Conservation (phyloP, 192 early-diverging fungal genomes). For the Coemansia sp. region DNA sequence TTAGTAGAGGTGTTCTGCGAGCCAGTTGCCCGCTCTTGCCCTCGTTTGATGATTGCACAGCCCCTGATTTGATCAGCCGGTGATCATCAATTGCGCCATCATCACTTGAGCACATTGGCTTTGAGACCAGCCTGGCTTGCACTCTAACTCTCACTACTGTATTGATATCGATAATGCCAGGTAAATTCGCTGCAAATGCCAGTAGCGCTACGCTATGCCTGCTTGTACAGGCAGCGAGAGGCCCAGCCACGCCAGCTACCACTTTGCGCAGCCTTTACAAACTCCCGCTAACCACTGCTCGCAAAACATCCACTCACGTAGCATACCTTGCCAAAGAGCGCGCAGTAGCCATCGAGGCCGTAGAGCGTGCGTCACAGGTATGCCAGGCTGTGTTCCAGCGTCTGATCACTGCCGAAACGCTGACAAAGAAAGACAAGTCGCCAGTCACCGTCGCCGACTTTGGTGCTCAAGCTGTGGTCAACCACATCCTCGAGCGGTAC, state of each 20-base stretch:
- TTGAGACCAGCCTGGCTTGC: neutral
- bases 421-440: constrained; percentile 92
- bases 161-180: neutral
- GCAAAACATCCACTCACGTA: constrained; percentile 11
- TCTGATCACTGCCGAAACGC: constrained; percentile 75
- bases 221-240: neutral
- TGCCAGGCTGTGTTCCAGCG: constrained; percentile 83
- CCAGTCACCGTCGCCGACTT: constrained; percentile 99
- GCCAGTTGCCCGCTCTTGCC: neutral
- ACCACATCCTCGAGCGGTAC: constrained; percentile 66
- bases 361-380: constrained; percentile 81
- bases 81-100: neutral
- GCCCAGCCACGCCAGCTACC: neutral
- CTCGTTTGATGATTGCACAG: neutral
- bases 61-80: neutral
- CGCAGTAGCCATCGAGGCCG: constrained; percentile 83
- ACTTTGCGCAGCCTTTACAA: neutral
- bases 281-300: constrained; percentile 1
- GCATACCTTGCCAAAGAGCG: constrained; percentile 65
- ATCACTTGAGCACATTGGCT: neutral
- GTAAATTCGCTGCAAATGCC: neutral
- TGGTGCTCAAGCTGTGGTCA: constrained; percentile 94
- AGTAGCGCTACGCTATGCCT: neutral
- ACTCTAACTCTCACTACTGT: neutral
- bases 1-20: neutral